phyloP scores from a whole-genome alignment of 495 filamentous ascomycete species.

The Penicillium fimorum region DNA sequence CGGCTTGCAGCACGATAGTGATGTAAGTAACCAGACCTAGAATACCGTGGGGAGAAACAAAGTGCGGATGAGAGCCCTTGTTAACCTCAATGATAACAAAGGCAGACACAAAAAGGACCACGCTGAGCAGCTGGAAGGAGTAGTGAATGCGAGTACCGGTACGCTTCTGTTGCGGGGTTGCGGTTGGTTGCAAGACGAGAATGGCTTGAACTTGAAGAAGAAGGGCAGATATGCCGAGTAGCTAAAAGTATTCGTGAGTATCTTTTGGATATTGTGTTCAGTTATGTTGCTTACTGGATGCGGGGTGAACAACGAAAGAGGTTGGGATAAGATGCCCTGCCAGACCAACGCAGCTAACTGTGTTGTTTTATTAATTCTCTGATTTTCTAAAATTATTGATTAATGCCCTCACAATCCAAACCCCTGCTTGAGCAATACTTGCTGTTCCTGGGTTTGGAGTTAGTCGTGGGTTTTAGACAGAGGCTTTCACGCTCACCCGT shows the following conservation, averaged over 20 bases:
- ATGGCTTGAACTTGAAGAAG: constrained; percentile 74
- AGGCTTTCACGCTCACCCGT: constrained; percentile 55
- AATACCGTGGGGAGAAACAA: constrained; percentile 75
- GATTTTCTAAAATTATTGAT: background rate
- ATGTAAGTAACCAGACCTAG: constrained; percentile 77
- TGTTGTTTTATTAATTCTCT: constrained; percentile 15
- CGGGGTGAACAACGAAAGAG: constrained; percentile 71
- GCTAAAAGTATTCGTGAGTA: constrained; percentile 29
- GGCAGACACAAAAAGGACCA: constrained; percentile 61
- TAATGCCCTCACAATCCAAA: constrained; percentile 56
- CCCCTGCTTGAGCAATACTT: constrained; percentile 63
- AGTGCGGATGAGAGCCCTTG: constrained; percentile 68
- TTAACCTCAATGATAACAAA: constrained; percentile 80
- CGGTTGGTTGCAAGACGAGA: constrained; percentile 85
- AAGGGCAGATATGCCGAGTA: constrained; percentile 74
- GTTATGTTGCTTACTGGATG: constrained; percentile 61
- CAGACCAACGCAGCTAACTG: constrained; percentile 73
- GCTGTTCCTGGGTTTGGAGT: constrained; percentile 56
- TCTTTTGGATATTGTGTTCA: background rate
- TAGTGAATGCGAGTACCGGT: constrained; percentile 69
- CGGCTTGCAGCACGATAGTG: constrained; percentile 65
- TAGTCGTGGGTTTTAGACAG: background rate
- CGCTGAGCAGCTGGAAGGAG: constrained; percentile 60
- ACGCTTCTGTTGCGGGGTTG: constrained; percentile 69
- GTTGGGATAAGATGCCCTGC: constrained; percentile 65